These are phyloP conservation scores for Ascochyta rabiei DNA, from an alignment of 2,329 filamentous ascomycete genomes.

Conservation along the genomic window DNA sequence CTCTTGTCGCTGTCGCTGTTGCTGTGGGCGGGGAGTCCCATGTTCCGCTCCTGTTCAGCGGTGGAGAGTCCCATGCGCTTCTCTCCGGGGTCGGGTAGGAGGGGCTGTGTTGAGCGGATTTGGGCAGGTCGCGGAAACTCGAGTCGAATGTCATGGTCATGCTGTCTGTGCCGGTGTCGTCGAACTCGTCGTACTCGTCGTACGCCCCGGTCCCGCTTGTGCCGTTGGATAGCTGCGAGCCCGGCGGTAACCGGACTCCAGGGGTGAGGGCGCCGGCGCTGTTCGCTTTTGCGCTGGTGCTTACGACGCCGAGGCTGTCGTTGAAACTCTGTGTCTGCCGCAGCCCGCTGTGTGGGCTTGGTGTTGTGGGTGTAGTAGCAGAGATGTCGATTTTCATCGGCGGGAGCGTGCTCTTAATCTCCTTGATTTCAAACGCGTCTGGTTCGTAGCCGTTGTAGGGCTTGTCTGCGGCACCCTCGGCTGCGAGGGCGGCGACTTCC, in stretches of 20 bases:
- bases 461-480: slow-evolving; percentile 57
- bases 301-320: slow-evolving; percentile 36
- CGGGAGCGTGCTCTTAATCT: slow-evolving; percentile 86
- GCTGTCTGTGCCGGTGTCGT: slow-evolving; percentile 31
- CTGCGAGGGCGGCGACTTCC: slow-evolving; percentile 73
- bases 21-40: slow-evolving; percentile 1
- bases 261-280: slow-evolving; percentile 23
- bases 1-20: too few relatives aligned
- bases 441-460: slow-evolving; percentile 32
- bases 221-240: slow-evolving; percentile 25
- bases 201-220: slow-evolving; percentile 24
- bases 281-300: slow-evolving; percentile 12
- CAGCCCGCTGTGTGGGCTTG: slow-evolving; percentile 30
- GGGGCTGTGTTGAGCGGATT: slow-evolving; percentile 17
- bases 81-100: slow-evolving; percentile 17
- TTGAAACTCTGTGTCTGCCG: slow-evolving; percentile 53
- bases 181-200: slow-evolving; percentile 47
- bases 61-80: slow-evolving; percentile 15
- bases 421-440: slow-evolving; percentile 66
- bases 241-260: slow-evolving; percentile 6
- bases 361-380: slow-evolving; percentile 22
- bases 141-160: slow-evolving; percentile 55
- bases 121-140: slow-evolving; percentile 37
- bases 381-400: slow-evolving; percentile 76
- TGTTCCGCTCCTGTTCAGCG: background rate